Base-by-base conservation (phyloP, 2,329 filamentous ascomycete genomes). In the Stagonosporopsis chrysanthemi region DNA sequence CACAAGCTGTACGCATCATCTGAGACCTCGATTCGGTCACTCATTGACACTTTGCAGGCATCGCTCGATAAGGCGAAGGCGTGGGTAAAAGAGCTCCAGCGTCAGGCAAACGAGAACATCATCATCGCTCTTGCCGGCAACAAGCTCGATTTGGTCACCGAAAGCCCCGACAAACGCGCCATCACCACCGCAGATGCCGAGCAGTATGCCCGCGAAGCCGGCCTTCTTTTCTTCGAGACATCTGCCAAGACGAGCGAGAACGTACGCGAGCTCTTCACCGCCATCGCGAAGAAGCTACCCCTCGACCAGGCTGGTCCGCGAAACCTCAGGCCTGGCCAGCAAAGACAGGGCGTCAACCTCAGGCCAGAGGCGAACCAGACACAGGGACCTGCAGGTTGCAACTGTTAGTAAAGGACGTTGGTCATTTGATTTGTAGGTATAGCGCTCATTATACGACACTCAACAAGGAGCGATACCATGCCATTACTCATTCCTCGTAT, bases 71-170 rank as follows among this genome's bases (percentile, higher is more conserved):
- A 99, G 84, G 96, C 96, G 69, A 99, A 99, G 80, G 90, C 93
- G 41, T 99, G 95, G 95, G 94, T 99, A 58, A 98, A 98, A 82
- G 95, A 99, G 78, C 88, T 99, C 52, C 95, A 99, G 80, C 89
- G 95, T 75, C 95, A 99, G 81, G 95, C 96, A 62, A 99, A 98
- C 82, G 95, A 99, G 80, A 98, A 98, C 80, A 99, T 99, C 78
- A 93, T 99, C 79, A 99, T 99, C 74, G 95, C 95, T 43, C 88
- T 99, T 40, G 95, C 94, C 50, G 95, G 95, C 63, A 99, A 99
- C 65, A 71, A 99, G 82, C 84, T 97, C 74, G 95, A 99, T 84
- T 83, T 99, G 68, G 95, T 97, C 62, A 93, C 88, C 63, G 93
- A 97, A 74, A 90, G 91, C 75, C 94, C 94, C 44, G 94, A 97